Conservation (phyloP, 805 yeast species). For the Lachancea mirantina region DNA sequence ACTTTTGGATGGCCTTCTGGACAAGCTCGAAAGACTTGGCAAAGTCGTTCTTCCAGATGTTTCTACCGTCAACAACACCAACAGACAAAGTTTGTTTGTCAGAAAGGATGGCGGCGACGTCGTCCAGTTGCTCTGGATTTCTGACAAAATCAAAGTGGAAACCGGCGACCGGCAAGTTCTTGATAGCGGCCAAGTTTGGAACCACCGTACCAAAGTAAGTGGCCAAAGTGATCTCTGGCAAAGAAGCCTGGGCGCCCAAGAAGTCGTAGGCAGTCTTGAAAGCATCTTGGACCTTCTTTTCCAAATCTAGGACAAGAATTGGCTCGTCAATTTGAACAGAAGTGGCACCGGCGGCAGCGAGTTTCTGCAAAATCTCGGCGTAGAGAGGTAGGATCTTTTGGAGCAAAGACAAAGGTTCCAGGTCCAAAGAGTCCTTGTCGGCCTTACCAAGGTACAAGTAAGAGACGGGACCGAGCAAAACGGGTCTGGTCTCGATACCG, state of each 20-base stretch:
- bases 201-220: conserved; percentile 97
- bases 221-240: conserved; percentile 78
- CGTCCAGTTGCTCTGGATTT: conserved; percentile 92
- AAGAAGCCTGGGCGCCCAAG: conserved; percentile 52
- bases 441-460: conserved; percentile 94
- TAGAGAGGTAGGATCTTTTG: conserved; percentile 90
- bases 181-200: conserved; percentile 88
- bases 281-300: conserved; percentile 74
- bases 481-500: conserved; percentile 97
- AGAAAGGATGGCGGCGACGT: conserved; percentile 58
- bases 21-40: conserved; percentile 78
- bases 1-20: conserved; percentile 71
- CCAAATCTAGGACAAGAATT: conserved; percentile 86
- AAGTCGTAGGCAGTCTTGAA: conserved; percentile 81
- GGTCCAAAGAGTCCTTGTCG: conserved; percentile 93
- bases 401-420: conserved; percentile 86
- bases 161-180: conserved; percentile 87
- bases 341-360: conserved; percentile 90
- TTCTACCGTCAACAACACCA: conserved; percentile 98
- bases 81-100: conserved; percentile 79
- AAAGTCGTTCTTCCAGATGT: conserved; percentile 98
- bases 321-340: conserved; percentile 98
- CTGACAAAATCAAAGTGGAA: conserved; percentile 96
- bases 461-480: conserved; percentile 92
- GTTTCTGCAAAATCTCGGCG: conserved; percentile 79